phyloP scores from a whole-genome alignment of 768 basidiomycete genomes.

The Psilocybe tampanensis region DNA sequence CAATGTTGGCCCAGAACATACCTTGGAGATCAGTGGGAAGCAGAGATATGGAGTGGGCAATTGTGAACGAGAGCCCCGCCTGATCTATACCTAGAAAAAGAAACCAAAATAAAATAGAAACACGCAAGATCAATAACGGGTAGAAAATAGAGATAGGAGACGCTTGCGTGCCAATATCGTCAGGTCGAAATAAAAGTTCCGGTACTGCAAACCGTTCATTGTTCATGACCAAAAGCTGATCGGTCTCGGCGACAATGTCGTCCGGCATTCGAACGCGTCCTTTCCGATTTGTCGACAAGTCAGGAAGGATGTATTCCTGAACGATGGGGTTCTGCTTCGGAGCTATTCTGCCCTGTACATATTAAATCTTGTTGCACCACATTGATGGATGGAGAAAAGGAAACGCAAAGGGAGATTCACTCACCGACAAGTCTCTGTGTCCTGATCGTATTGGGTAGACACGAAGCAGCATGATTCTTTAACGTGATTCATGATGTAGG shows the following conservation, averaged over 20 bases:
- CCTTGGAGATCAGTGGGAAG: constrained; percentile 84
- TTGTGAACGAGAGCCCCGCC: constrained; percentile 73
- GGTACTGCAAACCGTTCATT: constrained; percentile 93
- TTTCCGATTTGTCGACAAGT: constrained; percentile 69
- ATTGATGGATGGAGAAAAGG: not conserved
- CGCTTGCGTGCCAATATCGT: constrained; percentile 74
- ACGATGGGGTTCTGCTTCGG: constrained; percentile 69
- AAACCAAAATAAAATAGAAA: not conserved
- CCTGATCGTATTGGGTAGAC: constrained; percentile 66
- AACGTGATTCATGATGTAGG: constrained; percentile 89
- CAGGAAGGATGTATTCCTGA: constrained; percentile 90
- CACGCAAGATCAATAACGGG: not conserved
- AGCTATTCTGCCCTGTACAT: constrained; percentile 42
- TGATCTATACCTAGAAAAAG: constrained; percentile 68
- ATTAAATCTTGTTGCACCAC: constrained; percentile 19
- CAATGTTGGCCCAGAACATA: constrained; percentile 96
- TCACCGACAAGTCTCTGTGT: constrained; percentile 81
- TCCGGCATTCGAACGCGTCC: constrained; percentile 58
- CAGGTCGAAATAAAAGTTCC: constrained; percentile 90
- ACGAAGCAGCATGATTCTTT: constrained; percentile 93
- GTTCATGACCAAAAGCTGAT: constrained; percentile 81
- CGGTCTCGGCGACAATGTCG: constrained; percentile 54
- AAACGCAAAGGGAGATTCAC: constrained; percentile 27
- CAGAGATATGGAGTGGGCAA: constrained; percentile 73
- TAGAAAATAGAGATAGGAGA: constrained; percentile 6